These are phyloP conservation scores for Aspergillus sp. DNA, from an alignment of 2,329 filamentous ascomycete genomes.

Conservation along the genomic window DNA sequence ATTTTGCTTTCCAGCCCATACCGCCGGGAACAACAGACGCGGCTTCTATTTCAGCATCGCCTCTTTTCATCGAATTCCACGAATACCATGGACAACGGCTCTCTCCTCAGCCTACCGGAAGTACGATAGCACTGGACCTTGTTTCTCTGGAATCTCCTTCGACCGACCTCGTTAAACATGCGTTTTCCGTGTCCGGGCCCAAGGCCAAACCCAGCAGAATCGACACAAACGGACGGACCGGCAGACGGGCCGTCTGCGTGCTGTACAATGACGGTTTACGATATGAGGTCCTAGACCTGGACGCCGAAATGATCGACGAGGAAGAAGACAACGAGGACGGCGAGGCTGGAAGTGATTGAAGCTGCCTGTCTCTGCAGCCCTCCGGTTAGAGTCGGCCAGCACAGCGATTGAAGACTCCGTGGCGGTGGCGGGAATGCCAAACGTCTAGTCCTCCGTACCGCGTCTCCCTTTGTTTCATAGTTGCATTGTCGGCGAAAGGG, in stretches of 20 bases:
- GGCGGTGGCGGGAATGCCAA: not conserved
- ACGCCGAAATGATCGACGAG: slow-evolving; percentile 38
- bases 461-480: not conserved
- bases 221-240: slow-evolving; percentile 57
- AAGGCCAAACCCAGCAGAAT: slow-evolving; percentile 51
- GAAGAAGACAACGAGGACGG: slow-evolving; percentile 28
- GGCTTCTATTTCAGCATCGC: slow-evolving; percentile 7
- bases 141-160: slow-evolving; percentile 15
- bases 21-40: slow-evolving; percentile 3
- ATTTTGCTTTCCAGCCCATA: slow-evolving; percentile 30
- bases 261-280: slow-evolving; percentile 54
- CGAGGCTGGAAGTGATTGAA: slow-evolving; percentile 5
- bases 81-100: slow-evolving; percentile 12
- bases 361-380: not conserved
- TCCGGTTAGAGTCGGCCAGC: not conserved
- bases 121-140: slow-evolving; percentile 21
- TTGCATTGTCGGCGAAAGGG: not conserved
- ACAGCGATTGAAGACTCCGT: not conserved
- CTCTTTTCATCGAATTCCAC: slow-evolving; percentile 23
- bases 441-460: not conserved
- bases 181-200: slow-evolving; percentile 43
- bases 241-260: slow-evolving; percentile 54
- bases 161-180: slow-evolving; percentile 42
- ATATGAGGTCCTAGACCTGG: slow-evolving; percentile 59
- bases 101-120: slow-evolving; percentile 12